Conservation (phyloP, 495 filamentous ascomycete genomes). For the Oleoguttula mirabilis region DNA sequence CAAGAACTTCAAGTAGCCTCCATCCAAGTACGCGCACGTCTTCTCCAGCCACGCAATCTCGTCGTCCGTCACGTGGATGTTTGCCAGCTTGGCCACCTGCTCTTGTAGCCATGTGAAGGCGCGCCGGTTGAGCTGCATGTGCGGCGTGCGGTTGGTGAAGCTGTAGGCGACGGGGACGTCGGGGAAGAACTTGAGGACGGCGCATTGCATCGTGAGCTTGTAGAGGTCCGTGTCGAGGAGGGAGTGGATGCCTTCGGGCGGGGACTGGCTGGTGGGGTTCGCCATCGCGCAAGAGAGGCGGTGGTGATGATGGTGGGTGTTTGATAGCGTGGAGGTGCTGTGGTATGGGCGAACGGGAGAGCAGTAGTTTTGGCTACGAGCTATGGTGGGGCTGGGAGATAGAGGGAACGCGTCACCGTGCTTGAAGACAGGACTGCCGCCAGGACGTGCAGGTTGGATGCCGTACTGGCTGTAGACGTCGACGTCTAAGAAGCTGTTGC, state of each 20-base stretch:
- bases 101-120: slow-evolving; percentile 76
- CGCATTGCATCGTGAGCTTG: slow-evolving; percentile 98
- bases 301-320: background rate
- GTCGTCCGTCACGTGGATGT: slow-evolving; percentile 61
- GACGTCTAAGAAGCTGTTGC: no score
- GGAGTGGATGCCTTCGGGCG: slow-evolving; percentile 67
- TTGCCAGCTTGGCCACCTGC: slow-evolving; percentile 70
- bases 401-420: no score
- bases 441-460: no score
- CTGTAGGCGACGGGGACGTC: slow-evolving; percentile 76
- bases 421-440: no score
- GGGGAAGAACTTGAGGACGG: slow-evolving; percentile 78
- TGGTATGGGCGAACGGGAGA: no score
- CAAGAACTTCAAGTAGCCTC: slow-evolving; percentile 68
- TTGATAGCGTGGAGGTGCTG: background rate
- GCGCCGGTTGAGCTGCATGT: slow-evolving; percentile 74
- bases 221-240: slow-evolving; percentile 96
- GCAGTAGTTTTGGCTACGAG: no score
- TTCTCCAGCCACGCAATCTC: slow-evolving; percentile 67
- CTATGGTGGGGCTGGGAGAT: no score
- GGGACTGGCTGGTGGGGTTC: slow-evolving; percentile 5
- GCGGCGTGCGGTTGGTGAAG: slow-evolving; percentile 87
- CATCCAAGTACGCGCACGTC: slow-evolving; percentile 69
- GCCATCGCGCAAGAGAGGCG: slow-evolving; percentile 11
- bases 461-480: no score